These are phyloP conservation scores for Pholiota microspora DNA, from an alignment of 768 basidiomycete genomes.

Conservation along the genomic window DNA sequence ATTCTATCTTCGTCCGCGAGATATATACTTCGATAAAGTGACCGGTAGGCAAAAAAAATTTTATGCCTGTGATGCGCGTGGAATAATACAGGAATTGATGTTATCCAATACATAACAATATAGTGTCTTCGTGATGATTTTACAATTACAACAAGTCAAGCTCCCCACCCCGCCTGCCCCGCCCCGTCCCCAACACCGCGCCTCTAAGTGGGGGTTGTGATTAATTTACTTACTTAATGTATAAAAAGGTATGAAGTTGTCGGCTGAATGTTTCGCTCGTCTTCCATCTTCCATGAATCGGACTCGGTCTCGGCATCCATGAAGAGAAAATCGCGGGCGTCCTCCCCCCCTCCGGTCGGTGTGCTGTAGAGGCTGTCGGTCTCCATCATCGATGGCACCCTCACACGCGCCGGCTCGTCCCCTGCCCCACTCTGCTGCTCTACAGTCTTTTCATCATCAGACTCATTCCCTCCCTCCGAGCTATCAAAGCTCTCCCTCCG, in stretches of 20 bases:
- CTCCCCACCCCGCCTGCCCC: background rate
- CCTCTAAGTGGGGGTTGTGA: background rate
- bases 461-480: background rate
- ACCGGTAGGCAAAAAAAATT: too few relatives aligned
- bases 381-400: conserved; percentile 6
- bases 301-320: conserved; percentile 11
- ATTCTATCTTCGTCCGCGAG: too few relatives aligned
- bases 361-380: conserved; percentile 10
- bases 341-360: conserved; percentile 1
- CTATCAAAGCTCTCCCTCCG: conserved; percentile 1
- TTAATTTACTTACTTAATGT: background rate
- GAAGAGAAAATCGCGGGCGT: conserved; percentile 6
- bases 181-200: background rate
- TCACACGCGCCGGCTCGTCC: background rate
- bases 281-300: background rate
- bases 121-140: background rate
- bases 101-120: background rate
- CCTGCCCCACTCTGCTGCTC: conserved; percentile 4
- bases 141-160: background rate
- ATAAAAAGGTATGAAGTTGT: conserved; percentile 11
- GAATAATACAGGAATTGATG: conserved; percentile 2
- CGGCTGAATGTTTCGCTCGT: background rate
- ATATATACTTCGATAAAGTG: too few relatives aligned
- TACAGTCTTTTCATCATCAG: conserved; percentile 1
- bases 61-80: background rate